Evolutionary conservation across 495 filamentous ascomycete genomes (phyloP), one percentile per base, ranked within the genome.

Genomic region (Amniculicola lignicola): DNA sequence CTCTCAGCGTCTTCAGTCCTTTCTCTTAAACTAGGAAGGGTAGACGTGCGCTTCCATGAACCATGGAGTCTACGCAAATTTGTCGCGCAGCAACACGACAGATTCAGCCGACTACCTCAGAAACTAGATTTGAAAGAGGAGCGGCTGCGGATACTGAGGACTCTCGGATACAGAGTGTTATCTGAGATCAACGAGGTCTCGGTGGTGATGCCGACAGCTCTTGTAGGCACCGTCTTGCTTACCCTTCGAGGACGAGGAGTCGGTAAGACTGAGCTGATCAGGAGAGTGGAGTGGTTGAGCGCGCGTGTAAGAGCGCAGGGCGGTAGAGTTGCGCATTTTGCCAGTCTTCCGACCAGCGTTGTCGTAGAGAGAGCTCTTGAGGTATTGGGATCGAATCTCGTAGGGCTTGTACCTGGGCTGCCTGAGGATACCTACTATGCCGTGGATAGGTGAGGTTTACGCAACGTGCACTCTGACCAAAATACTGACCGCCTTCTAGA

Each of bases 181-280:
- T 85, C 86, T 2, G 89, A 97, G 61, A 97, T 98, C 74, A 98
- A 98, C 67, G 79, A 85, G 24, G 92, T 95, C 1, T 95, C 90
- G 1, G 93, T 98, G 1, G 89, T 96, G 49, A 98, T 98, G 93
- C 93, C 93, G 3, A 96, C 93, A 0, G 88, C 92, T 5, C 77
- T 98, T 36, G 92, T 98, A 27, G 93, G 93, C 9, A 97, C 93
- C 0, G 89, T 97, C 0, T 77, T 98, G 0, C 76, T 98, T 21
- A 98, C 93, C 0, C 80, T 98, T 0, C 81, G 93, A 63, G 93
- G 93, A 0, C 84, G 93, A 36, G 93, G 93, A 24, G 90, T 98
- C 6, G 93, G 93, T 16, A 89, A 87, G 62, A 71, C 77, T 0
- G 93, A 98, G 65, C 74, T 98, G 38, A 81, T 94, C 10, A 81